These are phyloP conservation scores for Botryotinia narcissicola DNA, from an alignment of 2,329 filamentous ascomycete species.

Conservation along the genomic window DNA sequence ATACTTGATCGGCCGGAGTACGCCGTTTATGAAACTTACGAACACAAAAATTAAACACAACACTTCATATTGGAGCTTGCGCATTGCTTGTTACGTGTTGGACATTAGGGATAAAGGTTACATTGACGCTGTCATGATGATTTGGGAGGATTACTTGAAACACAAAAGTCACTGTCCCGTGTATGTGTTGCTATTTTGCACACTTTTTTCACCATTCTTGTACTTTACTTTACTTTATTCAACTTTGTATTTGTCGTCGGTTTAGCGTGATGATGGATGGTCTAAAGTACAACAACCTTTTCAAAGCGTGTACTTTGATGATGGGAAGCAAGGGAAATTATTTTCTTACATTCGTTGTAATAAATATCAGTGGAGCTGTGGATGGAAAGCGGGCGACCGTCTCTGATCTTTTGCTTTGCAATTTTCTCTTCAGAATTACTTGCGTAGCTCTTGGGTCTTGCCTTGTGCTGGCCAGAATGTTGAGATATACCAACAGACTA, in stretches of 20 bases:
- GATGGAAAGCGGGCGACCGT: slow-evolving; percentile 37
- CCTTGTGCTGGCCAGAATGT: slow-evolving; percentile 34
- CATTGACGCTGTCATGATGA: slow-evolving; percentile 36
- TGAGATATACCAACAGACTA: slow-evolving; percentile 19
- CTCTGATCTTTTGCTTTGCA: slow-evolving; percentile 27
- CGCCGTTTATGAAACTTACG: slow-evolving; percentile 33
- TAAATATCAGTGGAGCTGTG: slow-evolving; percentile 22
- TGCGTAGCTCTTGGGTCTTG: slow-evolving; percentile 23
- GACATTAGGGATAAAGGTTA: slow-evolving; percentile 33
- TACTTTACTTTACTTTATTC: slow-evolving; percentile 37
- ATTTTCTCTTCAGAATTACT: slow-evolving; percentile 22
- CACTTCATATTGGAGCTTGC: slow-evolving; percentile 32
- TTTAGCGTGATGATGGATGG: slow-evolving; percentile 40
- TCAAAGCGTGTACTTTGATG: slow-evolving; percentile 26
- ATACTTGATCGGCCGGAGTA: slow-evolving; percentile 30
- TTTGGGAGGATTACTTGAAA: slow-evolving; percentile 27
- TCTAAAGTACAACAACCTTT: slow-evolving; percentile 23
- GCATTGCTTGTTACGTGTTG: slow-evolving; percentile 29
- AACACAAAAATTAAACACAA: slow-evolving; percentile 29
- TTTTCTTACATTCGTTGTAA: slow-evolving; percentile 40
- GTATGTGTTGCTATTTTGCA: slow-evolving; percentile 20
- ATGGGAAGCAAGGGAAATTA: slow-evolving; percentile 22
- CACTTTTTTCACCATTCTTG: slow-evolving; percentile 33
- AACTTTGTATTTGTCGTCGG: slow-evolving; percentile 31
- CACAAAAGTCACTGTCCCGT: slow-evolving; percentile 37